Percentiles rank a stretch among this genome's conserved stretches.
phyloP scores from a whole-genome alignment of 2,329 filamentous ascomycete genomes.

The Aquanectria penicillioides region DNA sequence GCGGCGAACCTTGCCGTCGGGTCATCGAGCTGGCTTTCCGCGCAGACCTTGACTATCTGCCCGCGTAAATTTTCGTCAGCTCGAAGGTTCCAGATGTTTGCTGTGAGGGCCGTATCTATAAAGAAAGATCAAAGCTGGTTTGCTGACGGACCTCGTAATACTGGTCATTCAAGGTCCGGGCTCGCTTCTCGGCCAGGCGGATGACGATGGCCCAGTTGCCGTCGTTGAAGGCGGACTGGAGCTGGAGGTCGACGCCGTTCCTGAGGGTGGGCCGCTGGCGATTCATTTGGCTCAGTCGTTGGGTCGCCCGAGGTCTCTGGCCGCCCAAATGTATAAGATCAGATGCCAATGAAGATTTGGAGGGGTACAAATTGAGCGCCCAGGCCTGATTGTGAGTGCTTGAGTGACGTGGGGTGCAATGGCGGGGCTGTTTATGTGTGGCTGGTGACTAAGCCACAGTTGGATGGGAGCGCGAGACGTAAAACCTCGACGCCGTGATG shows the following conservation, averaged over 20 bases:
- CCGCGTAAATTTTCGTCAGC: constrained; percentile 11
- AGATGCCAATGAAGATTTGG: constrained; percentile 22
- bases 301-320: constrained; percentile 16
- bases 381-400: too few species aligned
- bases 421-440: constrained; percentile 16
- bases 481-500: too few species aligned
- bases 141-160: constrained; percentile 62
- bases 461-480: not conserved
- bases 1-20: constrained; percentile 56
- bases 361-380: constrained; percentile 20
- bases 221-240: constrained; percentile 65
- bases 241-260: constrained; percentile 62
- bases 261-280: constrained; percentile 53
- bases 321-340: constrained; percentile 24
- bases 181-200: constrained; percentile 63
- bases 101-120: too few species aligned
- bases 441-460: constrained; percentile 22
- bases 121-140: too few species aligned
- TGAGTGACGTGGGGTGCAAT: constrained; percentile 22
- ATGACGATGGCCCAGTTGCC: constrained; percentile 63
- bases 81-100: not conserved
- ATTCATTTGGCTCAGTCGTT: constrained; percentile 43
- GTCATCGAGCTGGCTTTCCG: constrained; percentile 63
- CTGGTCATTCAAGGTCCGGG: constrained; percentile 59
- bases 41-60: constrained; percentile 59